phyloP scores from a whole-genome alignment of 331 rosid species.

The Acacia pycnantha region DNA sequence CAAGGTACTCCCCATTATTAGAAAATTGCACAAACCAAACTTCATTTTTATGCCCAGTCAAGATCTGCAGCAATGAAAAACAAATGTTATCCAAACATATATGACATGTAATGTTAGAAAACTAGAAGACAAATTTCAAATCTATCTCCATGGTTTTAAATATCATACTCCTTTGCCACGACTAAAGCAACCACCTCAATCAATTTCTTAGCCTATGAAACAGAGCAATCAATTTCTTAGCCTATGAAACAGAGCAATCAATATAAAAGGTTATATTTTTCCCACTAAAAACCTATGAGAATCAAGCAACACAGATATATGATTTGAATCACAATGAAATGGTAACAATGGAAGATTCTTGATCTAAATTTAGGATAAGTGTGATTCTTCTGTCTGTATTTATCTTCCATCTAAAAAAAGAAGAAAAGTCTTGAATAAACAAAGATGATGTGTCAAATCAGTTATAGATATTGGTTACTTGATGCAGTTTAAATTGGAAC shows the following conservation, averaged over 20 bases:
- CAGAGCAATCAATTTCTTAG: slow-evolving; percentile 7
- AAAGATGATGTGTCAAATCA: neutral
- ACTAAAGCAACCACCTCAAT: slow-evolving; percentile 3
- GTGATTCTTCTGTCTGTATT: neutral
- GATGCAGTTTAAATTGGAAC: neutral
- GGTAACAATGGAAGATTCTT: neutral
- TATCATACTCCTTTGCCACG: neutral
- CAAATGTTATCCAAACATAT: slow-evolving; percentile 11
- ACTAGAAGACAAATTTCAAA: slow-evolving; percentile 7
- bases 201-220: slow-evolving; percentile 16
- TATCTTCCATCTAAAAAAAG: neutral
- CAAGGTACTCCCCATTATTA: slow-evolving; percentile 74
- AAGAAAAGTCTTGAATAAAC: neutral
- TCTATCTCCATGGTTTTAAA: slow-evolving; percentile 2
- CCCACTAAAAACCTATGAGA: neutral
- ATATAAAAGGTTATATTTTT: neutral
- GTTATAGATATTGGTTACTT: neutral
- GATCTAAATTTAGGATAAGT: slow-evolving; percentile 8
- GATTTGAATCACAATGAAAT: slow-evolving; percentile 2
- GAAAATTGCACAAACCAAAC: slow-evolving; percentile 97
- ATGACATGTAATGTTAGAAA: slow-evolving; percentile 11
- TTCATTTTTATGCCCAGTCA: slow-evolving; percentile 84
- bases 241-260: slow-evolving; percentile 3
- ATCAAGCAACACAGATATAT: neutral
- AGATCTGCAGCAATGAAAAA: slow-evolving; percentile 59